Evolutionary conservation across 192 early-diverging fungal species (phyloP).

Genomic region (Podila horticola): DNA sequence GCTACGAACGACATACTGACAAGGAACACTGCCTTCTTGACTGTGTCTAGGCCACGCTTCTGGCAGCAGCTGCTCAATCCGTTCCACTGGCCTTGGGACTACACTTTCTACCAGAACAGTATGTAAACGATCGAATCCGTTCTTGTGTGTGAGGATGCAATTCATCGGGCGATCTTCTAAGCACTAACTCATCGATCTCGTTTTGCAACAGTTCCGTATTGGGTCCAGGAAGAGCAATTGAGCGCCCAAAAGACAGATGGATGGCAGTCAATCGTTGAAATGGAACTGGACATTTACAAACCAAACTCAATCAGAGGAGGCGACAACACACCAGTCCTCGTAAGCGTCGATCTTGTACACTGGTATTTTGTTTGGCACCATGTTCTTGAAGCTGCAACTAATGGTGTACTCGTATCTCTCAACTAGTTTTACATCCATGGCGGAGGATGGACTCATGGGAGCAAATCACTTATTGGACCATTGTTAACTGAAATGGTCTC

Average conservation of each 20-base stretch:
- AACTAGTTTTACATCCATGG: conserved; percentile 72
- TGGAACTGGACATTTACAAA: conserved; percentile 49
- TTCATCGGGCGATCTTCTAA: too few species aligned
- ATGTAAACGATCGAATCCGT: neutral
- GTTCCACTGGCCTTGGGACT: conserved; percentile 33
- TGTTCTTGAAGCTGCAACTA: neutral
- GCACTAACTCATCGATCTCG: too few species aligned
- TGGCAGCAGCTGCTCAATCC: conserved; percentile 48
- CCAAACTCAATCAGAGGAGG: conserved; percentile 26
- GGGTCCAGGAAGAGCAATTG: conserved; percentile 23
- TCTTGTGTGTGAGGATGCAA: too few species aligned
- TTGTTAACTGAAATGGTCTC: conserved; percentile 43
- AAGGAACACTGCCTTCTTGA: neutral
- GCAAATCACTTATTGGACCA: conserved; percentile 62
- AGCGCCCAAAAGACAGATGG: conserved; percentile 21
- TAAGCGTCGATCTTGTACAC: conserved; percentile 9
- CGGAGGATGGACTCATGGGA: conserved; percentile 69
- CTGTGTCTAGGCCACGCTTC: conserved; percentile 23
- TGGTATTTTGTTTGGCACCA: neutral
- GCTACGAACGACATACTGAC: neutral
- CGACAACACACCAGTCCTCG: conserved; percentile 45
- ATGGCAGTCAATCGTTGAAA: conserved; percentile 24
- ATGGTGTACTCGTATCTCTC: neutral
- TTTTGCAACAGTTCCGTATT: conserved; percentile 34
- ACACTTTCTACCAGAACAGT: conserved; percentile 44